Evolutionary conservation across 768 basidiomycete species (phyloP), one percentile per base, ranked within the genome.

Genomic region (Tubosaeta sp.): DNA sequence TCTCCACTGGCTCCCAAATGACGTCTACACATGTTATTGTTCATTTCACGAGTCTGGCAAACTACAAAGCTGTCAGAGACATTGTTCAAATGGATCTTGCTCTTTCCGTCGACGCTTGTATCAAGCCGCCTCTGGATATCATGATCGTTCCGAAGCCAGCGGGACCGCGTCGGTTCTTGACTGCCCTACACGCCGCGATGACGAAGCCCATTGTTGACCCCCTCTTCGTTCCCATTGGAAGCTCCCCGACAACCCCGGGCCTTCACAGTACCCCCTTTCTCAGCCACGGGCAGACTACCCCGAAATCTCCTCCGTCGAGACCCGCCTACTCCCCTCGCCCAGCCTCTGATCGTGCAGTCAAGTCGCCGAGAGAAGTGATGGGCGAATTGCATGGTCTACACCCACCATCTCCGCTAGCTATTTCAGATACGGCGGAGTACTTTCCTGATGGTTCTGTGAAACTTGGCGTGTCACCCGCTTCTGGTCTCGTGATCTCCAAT

Each of bases 71-170:
- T 33, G 85, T 95, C 47, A 91, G 90, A 64, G 94, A 97, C 59
- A 76, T 86, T 11, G 77, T 98, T 17, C 87, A 94, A 58, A 82
- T 81, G 16, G 60, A 70, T 17, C 60, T 69, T 27, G 74, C 76
- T 55, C 54, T 64, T 35, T 76, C 77, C 50, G 75, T 76, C 1
- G 79, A 79, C 48, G 60, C 71, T 33, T 71, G 78, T 11, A 53
- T 74, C 62, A 64, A 72, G 22, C 74, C 77, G 14, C 67, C 88
- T 11, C 86, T 97, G 1, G 97, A 99, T 60, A 83, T 99, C 27
- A 90, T 98, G 80, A 91, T 99, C 59, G 86, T 98, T 35, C 95
- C 95, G 19, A 99, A 98, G 71, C 95, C 95, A 10, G 95, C 90
- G 16, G 95, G 97, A 5, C 97, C 97, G 7, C 83, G 95, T 35